Evolutionary conservation across 805 yeast genomes (phyloP).

Genomic region (Torulaspora delbrueckii): DNA sequence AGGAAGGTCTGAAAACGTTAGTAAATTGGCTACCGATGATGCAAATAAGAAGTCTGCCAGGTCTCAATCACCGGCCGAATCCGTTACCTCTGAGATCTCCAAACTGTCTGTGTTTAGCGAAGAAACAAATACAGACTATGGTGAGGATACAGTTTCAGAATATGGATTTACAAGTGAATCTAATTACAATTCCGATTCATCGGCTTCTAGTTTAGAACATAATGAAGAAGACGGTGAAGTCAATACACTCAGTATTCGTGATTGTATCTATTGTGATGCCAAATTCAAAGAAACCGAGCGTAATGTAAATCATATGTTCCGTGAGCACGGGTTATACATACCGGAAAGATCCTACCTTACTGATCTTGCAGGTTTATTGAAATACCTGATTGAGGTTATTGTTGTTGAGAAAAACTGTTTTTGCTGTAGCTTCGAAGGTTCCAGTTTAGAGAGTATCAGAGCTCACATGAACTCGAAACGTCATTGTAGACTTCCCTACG

Average conservation of each 20-base stretch:
- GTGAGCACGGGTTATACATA: constrained; percentile 74
- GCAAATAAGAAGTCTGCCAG: constrained; percentile 24
- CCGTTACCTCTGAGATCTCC: constrained; percentile 52
- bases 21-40: background rate
- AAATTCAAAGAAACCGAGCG: constrained; percentile 50
- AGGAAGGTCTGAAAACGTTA: background rate
- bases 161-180: constrained; percentile 42
- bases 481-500: constrained; percentile 88
- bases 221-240: constrained; percentile 26
- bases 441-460: constrained; percentile 75
- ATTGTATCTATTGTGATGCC: constrained; percentile 55
- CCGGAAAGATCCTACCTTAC: constrained; percentile 73
- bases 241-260: constrained; percentile 39
- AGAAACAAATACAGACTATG: constrained; percentile 36
- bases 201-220: constrained; percentile 27
- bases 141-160: constrained; percentile 49
- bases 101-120: constrained; percentile 38
- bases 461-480: constrained; percentile 83
- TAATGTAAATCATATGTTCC: constrained; percentile 72
- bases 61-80: constrained; percentile 48
- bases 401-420: constrained; percentile 81
- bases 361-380: constrained; percentile 67
- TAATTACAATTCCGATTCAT: constrained; percentile 32
- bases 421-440: constrained; percentile 80
- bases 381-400: constrained; percentile 71